Percentiles rank a stretch among this genome's conserved stretches.
These are phyloP conservation scores for Gonapodya prolifera DNA, from an alignment of 192 early-diverging fungal species.

Conservation along the genomic window DNA sequence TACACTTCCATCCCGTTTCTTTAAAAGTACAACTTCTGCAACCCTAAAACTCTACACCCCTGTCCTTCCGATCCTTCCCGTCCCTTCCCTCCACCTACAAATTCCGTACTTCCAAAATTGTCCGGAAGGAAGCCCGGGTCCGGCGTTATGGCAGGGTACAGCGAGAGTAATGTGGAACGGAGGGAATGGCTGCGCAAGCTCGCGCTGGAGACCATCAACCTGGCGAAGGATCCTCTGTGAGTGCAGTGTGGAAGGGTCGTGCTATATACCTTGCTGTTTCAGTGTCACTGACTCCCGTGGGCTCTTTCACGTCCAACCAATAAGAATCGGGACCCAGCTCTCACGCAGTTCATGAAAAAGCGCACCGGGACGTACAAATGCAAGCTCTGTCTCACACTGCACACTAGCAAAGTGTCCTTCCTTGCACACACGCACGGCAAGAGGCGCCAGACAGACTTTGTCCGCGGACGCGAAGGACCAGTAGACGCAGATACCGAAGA, in stretches of 20 bases:
- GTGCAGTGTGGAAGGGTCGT: no score
- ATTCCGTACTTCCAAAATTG: conserved; percentile 63
- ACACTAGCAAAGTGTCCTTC: conserved; percentile 88
- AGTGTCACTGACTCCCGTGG: no score
- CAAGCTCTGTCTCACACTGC: conserved; percentile 62
- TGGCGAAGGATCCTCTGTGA: conserved; percentile 70
- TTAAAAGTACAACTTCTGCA: no score
- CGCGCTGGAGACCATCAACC: conserved; percentile 88
- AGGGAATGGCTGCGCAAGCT: conserved; percentile 89
- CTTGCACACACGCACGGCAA: conserved; percentile 96
- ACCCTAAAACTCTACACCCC: no score
- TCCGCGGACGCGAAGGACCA: conserved; percentile 59
- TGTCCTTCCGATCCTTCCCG: not conserved
- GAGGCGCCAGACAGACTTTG: conserved; percentile 91
- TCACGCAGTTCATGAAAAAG: conserved; percentile 92
- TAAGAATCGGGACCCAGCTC: no score
- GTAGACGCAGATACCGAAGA: not conserved
- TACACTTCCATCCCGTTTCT: no score
- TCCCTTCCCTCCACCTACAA: not conserved
- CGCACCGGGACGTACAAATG: conserved; percentile 45
- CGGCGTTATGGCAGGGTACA: conserved; percentile 69
- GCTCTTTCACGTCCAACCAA: no score
- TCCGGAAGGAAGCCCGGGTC: conserved; percentile 78
- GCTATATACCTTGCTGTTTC: no score
- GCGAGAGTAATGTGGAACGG: conserved; percentile 81